phyloP scores from a whole-genome alignment of 257 asterid species.

The Solanum megistacrolobum region DNA sequence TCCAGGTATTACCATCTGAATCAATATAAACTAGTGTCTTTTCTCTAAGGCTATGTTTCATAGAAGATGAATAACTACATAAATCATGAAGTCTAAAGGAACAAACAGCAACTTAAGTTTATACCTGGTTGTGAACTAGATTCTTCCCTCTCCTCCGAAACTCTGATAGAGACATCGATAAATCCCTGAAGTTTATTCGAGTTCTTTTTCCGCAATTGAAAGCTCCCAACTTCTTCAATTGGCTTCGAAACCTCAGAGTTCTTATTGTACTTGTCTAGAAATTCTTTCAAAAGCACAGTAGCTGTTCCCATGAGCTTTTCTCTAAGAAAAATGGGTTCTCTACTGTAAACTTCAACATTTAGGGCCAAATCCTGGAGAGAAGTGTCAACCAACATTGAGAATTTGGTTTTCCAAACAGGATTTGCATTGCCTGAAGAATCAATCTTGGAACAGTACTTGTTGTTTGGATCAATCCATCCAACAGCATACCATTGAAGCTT shows the following conservation, averaged over 20 bases:
- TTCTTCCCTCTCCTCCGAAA: conserved; percentile 55
- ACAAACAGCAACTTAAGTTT: not conserved
- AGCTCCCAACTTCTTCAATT: conserved; percentile 78
- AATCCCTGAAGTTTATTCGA: conserved; percentile 64
- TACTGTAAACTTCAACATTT: conserved; percentile 64
- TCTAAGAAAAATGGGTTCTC: conserved; percentile 70
- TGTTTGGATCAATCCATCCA: conserved; percentile 64
- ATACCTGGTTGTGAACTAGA: conserved; percentile 30
- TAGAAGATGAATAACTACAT: not conserved
- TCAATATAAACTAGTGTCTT: not conserved
- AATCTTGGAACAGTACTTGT: conserved; percentile 68
- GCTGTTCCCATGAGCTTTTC: conserved; percentile 61
- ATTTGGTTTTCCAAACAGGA: conserved; percentile 72
- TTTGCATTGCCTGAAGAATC: conserved; percentile 66
- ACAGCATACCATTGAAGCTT: conserved; percentile 85
- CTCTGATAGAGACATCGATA: conserved; percentile 53
- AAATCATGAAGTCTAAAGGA: not conserved
- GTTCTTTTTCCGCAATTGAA: conserved; percentile 59
- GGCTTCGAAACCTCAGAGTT: conserved; percentile 32
- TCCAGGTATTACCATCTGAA: not conserved
- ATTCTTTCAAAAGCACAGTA: conserved; percentile 59
- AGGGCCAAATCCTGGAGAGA: conserved; percentile 41
- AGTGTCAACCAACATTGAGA: conserved; percentile 37
- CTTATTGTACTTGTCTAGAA: conserved; percentile 45
- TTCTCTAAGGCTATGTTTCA: not conserved